A percentile compares a stretch with the other conserved stretches of the same genome.
These are phyloP conservation scores for Lactarius akahatsu DNA, from an alignment of 768 basidiomycete genomes.

Conservation along the genomic window DNA sequence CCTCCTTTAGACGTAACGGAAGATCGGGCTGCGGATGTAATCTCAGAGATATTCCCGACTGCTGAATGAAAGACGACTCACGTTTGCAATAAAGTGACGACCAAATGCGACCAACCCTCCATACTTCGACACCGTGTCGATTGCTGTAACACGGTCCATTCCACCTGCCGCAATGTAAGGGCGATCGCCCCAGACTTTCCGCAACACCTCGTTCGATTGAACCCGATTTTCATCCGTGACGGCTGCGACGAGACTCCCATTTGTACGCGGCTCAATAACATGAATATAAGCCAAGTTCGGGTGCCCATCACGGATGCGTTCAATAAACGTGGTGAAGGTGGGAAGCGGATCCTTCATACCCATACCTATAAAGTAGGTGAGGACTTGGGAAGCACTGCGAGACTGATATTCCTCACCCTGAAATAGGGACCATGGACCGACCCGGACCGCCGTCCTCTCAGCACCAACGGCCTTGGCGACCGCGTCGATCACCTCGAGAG, in stretches of 20 bases:
- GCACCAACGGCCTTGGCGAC: slow-evolving; percentile 40
- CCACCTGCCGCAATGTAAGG: slow-evolving; percentile 16
- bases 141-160: slow-evolving; percentile 12
- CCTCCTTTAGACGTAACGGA: no score
- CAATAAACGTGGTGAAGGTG: slow-evolving; percentile 8
- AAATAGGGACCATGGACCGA: slow-evolving; percentile 37
- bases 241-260: not conserved
- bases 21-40: no score
- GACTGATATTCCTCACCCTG: slow-evolving; percentile 29
- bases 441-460: slow-evolving; percentile 40
- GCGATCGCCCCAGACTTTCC: no score
- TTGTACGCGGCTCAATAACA: not conserved
- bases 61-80: not conserved
- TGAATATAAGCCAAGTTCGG: slow-evolving; percentile 18
- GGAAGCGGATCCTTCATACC: slow-evolving; percentile 21
- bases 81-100: slow-evolving; percentile 21
- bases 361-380: slow-evolving; percentile 8
- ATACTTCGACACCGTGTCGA: slow-evolving; percentile 6
- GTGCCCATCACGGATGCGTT: slow-evolving; percentile 9
- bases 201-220: not conserved
- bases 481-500: slow-evolving; percentile 40
- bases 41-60: not conserved
- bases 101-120: slow-evolving; percentile 21
- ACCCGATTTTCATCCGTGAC: not conserved
- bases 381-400: not conserved